phyloP scores from a whole-genome alignment of 208 protist genomes.

The Borovskyia barvae region DNA sequence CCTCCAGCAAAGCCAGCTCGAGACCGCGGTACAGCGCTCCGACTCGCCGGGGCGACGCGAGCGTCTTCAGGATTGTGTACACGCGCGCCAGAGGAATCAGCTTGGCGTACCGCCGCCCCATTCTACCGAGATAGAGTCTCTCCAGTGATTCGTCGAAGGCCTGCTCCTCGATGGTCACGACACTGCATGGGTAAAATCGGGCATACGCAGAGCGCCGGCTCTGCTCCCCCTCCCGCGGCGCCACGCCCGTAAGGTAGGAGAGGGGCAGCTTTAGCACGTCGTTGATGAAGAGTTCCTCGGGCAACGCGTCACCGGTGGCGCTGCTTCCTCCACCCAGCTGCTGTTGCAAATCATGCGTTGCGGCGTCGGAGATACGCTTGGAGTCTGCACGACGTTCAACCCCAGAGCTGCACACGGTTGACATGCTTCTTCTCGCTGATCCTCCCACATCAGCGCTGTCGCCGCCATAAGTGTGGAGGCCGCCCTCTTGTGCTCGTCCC shows the following conservation, averaged over 20 bases:
- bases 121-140: constrained; percentile 40
- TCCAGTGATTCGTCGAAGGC: constrained; percentile 43
- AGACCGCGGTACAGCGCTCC: constrained; percentile 69
- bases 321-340: constrained; percentile 4
- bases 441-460: too few relatives aligned
- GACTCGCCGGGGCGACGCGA: constrained; percentile 51
- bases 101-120: constrained; percentile 44
- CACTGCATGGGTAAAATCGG: constrained; percentile 56
- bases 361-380: constrained; percentile 2
- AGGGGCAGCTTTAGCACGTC: constrained; percentile 32
- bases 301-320: constrained; percentile 12
- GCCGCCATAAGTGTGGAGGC: too few relatives aligned
- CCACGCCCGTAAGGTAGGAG: constrained; percentile 29
- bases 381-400: too few relatives aligned
- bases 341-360: constrained; percentile 1
- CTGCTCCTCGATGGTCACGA: constrained; percentile 43
- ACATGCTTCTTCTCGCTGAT: too few relatives aligned
- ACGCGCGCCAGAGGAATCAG: constrained; percentile 62
- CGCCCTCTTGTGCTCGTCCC: too few relatives aligned
- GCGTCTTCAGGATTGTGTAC: constrained; percentile 30
- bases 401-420: too few relatives aligned
- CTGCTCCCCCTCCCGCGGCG: constrained; percentile 14
- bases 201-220: constrained; percentile 35
- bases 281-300: constrained; percentile 31
- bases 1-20: constrained; percentile 43